Percentiles rank a stretch among this genome's conserved stretches.
Conservation (phyloP, 1,284 basidiomycete species). For the Boletus coffeatus region DNA sequence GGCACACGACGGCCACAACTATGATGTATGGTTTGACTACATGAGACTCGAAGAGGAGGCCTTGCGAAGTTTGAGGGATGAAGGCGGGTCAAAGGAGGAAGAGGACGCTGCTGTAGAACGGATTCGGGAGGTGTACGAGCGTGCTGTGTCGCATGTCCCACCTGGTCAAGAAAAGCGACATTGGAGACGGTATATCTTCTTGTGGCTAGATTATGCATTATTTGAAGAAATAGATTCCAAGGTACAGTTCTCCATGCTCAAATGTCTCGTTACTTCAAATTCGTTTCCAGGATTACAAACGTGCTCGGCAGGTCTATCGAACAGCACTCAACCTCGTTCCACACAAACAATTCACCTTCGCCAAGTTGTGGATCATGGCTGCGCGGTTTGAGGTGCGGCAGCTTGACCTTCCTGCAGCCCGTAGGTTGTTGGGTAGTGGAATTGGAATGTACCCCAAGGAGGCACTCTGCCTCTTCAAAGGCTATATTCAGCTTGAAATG, state of each 20-base stretch:
- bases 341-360: slow-evolving; percentile 96
- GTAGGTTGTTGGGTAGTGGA: slow-evolving; percentile 86
- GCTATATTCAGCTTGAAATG: slow-evolving; percentile 91
- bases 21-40: slow-evolving; percentile 99
- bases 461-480: slow-evolving; percentile 88
- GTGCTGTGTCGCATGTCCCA: slow-evolving; percentile 94
- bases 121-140: slow-evolving; percentile 92
- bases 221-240: slow-evolving; percentile 97
- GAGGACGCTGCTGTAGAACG: slow-evolving; percentile 52
- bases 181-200: slow-evolving; percentile 95
- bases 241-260: slow-evolving; percentile 37
- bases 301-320: slow-evolving; percentile 89
- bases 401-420: slow-evolving; percentile 77
- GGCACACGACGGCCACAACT: slow-evolving; percentile 84
- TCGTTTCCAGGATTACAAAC: slow-evolving; percentile 62
- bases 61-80: slow-evolving; percentile 67
- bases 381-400: slow-evolving; percentile 91
- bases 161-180: slow-evolving; percentile 85
- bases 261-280: slow-evolving; percentile 6
- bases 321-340: slow-evolving; percentile 88
- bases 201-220: slow-evolving; percentile 95
- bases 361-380: slow-evolving; percentile 90
- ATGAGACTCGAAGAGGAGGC: slow-evolving; percentile 91
- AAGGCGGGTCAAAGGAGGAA: slow-evolving; percentile 67
- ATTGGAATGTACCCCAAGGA: slow-evolving; percentile 98